Evolutionary conservation across 2,329 filamentous ascomycete genomes (phyloP), one percentile per base, ranked within the genome.

Genomic region (Pseudogymnoascus sp.): DNA sequence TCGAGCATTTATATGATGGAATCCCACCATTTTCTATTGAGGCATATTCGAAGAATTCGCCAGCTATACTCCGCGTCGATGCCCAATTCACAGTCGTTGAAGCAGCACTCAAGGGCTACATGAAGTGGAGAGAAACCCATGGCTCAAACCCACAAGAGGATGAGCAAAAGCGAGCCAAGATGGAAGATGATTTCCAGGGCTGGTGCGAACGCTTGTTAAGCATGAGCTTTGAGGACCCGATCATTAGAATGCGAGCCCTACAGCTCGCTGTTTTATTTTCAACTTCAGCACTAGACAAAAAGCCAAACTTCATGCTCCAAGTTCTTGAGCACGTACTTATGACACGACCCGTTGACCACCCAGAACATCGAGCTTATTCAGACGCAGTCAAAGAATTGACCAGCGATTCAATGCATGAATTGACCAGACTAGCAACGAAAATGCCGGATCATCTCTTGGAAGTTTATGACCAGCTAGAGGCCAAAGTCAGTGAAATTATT

Each of bases 341-440:
- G 70, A 92, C 90, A 35, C 88, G 89, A 76, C 85, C 91, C n/a
- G 79, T 83, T 3, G 84, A 90, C 45, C 83, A 90, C 62, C 86
- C 88, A 2, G 84, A 88, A 49, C 84, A 89, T 69, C 81, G 83
- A 41, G 78, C 85, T 2, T 96, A 92, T 73, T 92, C 90, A 12
- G 94, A 97, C 66, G 88, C 92, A 1, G 89, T 97, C 37, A 94
- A 92, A 71, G 91, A 95, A 63, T 81, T 99, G 14, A 92, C 97
- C 72, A 84, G 83, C 3, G 85, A 95, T 70, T 90, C 91, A 69
- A 91, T 92, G 74, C 82, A 91, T 62, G 93, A 99, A 74, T 80
- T 97, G 64, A 92, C 96, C 70, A 85, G 92, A 63, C 80, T 99
- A 41, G 93, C 93, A 6, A 86, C 90, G 65, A 91, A 92, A 69